Conservation (phyloP, 1,284 basidiomycete genomes). For the Flammula alnicola region DNA sequence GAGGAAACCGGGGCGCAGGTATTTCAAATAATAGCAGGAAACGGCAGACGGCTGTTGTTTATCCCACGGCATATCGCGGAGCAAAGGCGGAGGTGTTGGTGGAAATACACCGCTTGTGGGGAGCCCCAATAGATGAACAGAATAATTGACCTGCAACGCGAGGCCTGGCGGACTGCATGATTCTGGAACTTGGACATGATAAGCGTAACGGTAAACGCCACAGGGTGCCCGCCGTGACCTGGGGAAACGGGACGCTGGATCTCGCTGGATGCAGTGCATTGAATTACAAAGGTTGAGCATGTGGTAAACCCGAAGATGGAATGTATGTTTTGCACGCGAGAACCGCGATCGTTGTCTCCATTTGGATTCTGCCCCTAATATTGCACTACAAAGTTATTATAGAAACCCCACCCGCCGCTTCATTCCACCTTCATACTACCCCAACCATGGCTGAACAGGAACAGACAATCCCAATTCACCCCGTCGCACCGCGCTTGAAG, state of each 20-base stretch:
- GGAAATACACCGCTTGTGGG: too few relatives aligned
- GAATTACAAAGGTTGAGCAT: constrained; percentile 12
- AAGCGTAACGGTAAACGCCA: background rate
- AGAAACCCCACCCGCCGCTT: constrained; percentile 20
- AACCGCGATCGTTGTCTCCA: constrained; percentile 21
- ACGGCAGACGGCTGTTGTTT: too few relatives aligned
- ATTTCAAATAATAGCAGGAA: background rate
- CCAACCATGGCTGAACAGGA: constrained; percentile 28
- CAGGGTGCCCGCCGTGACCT: background rate
- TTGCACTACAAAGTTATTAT: constrained; percentile 17
- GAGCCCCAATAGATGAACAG: too few relatives aligned
- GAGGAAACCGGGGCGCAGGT: background rate
- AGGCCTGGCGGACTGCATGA: too few relatives aligned
- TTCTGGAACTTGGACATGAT: too few relatives aligned
- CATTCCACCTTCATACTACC: constrained; percentile 16
- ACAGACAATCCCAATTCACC: constrained; percentile 45
- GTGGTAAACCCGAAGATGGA: constrained; percentile 11
- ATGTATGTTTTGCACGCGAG: constrained; percentile 10
- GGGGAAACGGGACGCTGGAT: background rate
- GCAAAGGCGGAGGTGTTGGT: too few relatives aligned
- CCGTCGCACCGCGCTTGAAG: constrained; percentile 71
- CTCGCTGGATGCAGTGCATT: constrained; percentile 1
- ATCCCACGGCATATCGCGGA: too few relatives aligned
- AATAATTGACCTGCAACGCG: too few relatives aligned
- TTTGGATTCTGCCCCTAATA: constrained; percentile 20